phyloP scores from a whole-genome alignment of 768 basidiomycete genomes.

The Galerina marginata region DNA sequence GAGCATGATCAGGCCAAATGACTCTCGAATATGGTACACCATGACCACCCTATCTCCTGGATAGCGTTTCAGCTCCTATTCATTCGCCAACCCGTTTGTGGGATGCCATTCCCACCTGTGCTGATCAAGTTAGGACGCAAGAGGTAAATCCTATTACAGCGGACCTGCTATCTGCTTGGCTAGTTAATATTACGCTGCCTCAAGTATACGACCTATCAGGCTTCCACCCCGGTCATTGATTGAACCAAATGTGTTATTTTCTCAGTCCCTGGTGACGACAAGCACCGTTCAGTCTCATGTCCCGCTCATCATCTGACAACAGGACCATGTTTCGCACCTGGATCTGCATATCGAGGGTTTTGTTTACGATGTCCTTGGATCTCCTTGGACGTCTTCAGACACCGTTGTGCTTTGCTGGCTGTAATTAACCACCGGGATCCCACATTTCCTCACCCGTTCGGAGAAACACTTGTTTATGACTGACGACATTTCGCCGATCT shows the following conservation, averaged over 20 bases:
- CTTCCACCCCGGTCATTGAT: conserved; percentile 10
- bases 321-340: conserved; percentile 5
- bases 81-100: conserved; percentile 10
- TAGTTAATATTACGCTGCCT: conserved; percentile 2
- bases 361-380: not conserved
- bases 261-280: conserved; percentile 7
- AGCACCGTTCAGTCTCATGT: not conserved
- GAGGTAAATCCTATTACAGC: conserved; percentile 19
- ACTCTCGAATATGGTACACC: conserved; percentile 11
- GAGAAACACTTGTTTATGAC: conserved; percentile 16
- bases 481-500: conserved; percentile 26
- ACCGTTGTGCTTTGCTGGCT: conserved; percentile 4
- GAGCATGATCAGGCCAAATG: conserved; percentile 5
- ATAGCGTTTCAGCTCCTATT: conserved; percentile 20
- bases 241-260: conserved; percentile 11
- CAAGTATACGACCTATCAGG: conserved; percentile 4
- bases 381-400: conserved; percentile 6
- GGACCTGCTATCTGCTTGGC: conserved; percentile 13
- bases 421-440: conserved; percentile 17
- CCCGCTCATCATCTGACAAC: conserved; percentile 19
- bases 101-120: conserved; percentile 13
- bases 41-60: conserved; percentile 19
- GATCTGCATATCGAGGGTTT: not conserved
- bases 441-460: conserved; percentile 17
- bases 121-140: conserved; percentile 6